A percentile compares a stretch with the other conserved stretches of the same genome.
Conservation (phyloP, 345 rosid genomes). For the Rubroshorea leprosula region DNA sequence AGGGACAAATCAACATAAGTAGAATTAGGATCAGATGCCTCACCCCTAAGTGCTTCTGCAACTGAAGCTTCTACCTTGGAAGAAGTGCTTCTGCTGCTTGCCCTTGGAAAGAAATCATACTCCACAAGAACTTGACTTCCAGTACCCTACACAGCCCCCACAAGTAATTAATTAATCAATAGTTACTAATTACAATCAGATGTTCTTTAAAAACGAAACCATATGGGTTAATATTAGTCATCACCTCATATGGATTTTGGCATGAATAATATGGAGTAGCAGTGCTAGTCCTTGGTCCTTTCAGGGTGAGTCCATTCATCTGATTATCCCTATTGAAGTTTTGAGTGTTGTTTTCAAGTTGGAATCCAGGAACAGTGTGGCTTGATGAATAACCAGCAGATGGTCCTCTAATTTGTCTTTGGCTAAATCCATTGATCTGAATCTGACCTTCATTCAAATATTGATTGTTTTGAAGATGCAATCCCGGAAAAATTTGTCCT, state of each 20-base stretch:
- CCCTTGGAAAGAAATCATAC: constrained; percentile 70
- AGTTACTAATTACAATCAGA: no score
- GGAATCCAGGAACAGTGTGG: constrained; percentile 16
- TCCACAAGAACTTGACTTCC: constrained; percentile 40
- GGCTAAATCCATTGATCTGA: background rate
- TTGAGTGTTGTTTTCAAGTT: constrained; percentile 13
- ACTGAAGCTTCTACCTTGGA: constrained; percentile 38
- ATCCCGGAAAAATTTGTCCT: background rate
- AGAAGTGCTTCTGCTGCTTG: constrained; percentile 26
- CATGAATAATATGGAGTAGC: constrained; percentile 17
- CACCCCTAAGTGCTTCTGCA: constrained; percentile 19
- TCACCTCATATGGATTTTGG: constrained; percentile 24
- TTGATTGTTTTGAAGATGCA: background rate
- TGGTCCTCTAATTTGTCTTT: no score
- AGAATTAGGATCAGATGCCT: constrained; percentile 26
- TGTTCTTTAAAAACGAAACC: background rate
- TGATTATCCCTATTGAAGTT: constrained; percentile 7
- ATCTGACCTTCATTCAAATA: background rate
- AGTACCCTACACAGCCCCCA: constrained; percentile 25
- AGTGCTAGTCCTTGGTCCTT: constrained; percentile 24
- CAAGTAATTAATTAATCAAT: no score
- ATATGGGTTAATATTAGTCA: background rate
- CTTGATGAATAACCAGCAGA: no score
- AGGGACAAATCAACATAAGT: constrained; percentile 73
- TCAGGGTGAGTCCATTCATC: constrained; percentile 15